Percentiles rank a stretch among this genome's conserved stretches.
Conservation (phyloP, 306 rosid species). For the Fagus sylvatica region DNA sequence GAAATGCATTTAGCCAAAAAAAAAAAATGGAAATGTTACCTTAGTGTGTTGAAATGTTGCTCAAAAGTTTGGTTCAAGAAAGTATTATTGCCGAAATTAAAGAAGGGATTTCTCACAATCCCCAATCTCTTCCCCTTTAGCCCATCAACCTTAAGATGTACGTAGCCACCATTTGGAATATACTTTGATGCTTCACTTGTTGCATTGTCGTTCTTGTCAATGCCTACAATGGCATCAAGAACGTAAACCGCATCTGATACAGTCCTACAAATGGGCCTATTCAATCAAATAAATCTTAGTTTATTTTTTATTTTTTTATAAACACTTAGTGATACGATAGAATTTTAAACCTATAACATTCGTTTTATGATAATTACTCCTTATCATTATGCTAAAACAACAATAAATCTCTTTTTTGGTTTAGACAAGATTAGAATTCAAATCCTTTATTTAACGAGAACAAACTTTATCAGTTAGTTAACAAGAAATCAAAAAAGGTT, state of each 20-base stretch:
- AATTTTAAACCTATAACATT: too few relatives aligned
- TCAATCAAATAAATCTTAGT: conserved; percentile 17
- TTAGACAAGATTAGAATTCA: too few relatives aligned
- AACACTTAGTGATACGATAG: too few relatives aligned
- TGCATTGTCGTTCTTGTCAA: conserved; percentile 38
- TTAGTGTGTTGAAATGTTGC: conserved; percentile 42
- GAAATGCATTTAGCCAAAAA: too few relatives aligned
- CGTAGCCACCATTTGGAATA: conserved; percentile 57
- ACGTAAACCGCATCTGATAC: conserved; percentile 63
- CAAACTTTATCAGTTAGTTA: too few relatives aligned
- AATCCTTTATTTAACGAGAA: too few relatives aligned
- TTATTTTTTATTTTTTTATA: too few relatives aligned
- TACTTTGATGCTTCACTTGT: conserved; percentile 47
- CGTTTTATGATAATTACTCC: too few relatives aligned
- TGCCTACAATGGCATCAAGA: conserved; percentile 58
- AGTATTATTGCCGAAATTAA: conserved; percentile 19
- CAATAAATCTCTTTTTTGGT: too few relatives aligned
- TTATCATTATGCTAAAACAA: too few relatives aligned
- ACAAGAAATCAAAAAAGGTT: too few relatives aligned
- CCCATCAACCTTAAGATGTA: conserved; percentile 49
- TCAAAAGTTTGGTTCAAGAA: conserved; percentile 29
- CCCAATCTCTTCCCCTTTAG: conserved; percentile 67
- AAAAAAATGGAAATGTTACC: conserved; percentile 49
- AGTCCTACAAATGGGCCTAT: conserved; percentile 64
- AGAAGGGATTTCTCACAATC: conserved; percentile 32